Evolutionary conservation across 2,329 filamentous ascomycete genomes (phyloP), one percentile per base, ranked within the genome.

Genomic region (Zasmidium citrigriseum): DNA sequence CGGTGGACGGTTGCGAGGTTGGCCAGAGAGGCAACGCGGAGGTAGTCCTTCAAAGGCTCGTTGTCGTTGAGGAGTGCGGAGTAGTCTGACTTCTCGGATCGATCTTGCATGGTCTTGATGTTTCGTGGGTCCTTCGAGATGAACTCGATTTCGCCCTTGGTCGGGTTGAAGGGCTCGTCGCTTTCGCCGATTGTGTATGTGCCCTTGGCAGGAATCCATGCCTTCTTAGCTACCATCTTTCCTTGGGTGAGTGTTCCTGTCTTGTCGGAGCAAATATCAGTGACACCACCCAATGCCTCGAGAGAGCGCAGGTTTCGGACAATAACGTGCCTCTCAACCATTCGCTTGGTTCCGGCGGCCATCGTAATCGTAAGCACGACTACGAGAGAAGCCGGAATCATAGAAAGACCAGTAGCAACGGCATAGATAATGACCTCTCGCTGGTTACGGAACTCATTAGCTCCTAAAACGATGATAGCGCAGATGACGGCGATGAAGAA

Each of bases 401-500:
- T 86, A 27, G 80, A 82, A 18, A 87, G 72, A 74, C 80, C 81
- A 46, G 81, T 83, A n/a, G 83, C 83, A 7, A 87, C 83, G 2
- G 83, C 88, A 46, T 90, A 80, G 60, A 89, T 87, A 64, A 88
- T 85, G 60, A 88, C 85, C 64, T 87, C 84, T 78, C 64, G 55
- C 27, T 78, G 86, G 78, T 78, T n/a, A 80, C 83, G 61, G 63
- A 73, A 74, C 1, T 79, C 66, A 72, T 88, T 89, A 54, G 87
- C 84, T 5, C 79, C 87, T 47, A 89, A 80, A 41, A 89, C 87
- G 65, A 90, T 85, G 64, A 90, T 83, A 9, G 87, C 87, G 61
- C 87, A 88, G 23, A 90, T 67, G 12, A 90, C 82, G 2, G 88
- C 92, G 52, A 91, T 83, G 48, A 82, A 86, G 69, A 96, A 96